Evolutionary conservation across 2,329 filamentous ascomycete genomes (phyloP).

Genomic region (Lecanicillium sp.): DNA sequence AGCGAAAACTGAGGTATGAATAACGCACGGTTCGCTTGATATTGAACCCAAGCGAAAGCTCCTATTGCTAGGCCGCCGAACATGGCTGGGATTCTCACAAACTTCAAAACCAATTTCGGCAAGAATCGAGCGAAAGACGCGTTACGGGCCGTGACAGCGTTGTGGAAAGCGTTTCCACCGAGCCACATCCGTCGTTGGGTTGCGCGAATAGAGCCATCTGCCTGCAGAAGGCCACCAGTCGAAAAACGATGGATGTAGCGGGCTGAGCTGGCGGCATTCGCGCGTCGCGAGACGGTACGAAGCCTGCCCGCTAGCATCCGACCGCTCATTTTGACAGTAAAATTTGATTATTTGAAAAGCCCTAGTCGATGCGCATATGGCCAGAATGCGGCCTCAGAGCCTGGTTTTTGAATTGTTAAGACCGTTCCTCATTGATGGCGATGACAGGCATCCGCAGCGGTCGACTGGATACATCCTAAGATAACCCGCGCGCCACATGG

Average conservation of each 20-base stretch:
- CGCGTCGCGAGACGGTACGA: constrained; percentile 59
- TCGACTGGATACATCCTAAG: background rate
- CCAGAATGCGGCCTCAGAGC: constrained; percentile 1
- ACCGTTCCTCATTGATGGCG: constrained; percentile 5
- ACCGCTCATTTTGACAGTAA: constrained; percentile 28
- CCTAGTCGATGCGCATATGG: background rate
- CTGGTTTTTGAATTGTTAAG: background rate
- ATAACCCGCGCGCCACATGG: constrained; percentile 5
- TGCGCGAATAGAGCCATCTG: constrained; percentile 56
- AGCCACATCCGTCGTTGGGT: constrained; percentile 65
- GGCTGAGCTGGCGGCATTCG: constrained; percentile 41
- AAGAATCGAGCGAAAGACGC: constrained; percentile 61
- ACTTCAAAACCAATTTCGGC: constrained; percentile 85
- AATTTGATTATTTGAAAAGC: background rate
- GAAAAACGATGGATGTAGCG: constrained; percentile 63
- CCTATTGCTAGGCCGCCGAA: constrained; percentile 86
- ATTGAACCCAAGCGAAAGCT: constrained; percentile 86
- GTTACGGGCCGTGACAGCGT: constrained; percentile 60
- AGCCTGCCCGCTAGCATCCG: constrained; percentile 61
- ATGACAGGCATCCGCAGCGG: background rate
- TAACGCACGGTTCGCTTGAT: constrained; percentile 79
- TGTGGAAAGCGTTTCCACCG: constrained; percentile 79
- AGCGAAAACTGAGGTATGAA: background rate
- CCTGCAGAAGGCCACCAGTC: constrained; percentile 62
- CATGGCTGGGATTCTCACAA: constrained; percentile 80